These are phyloP conservation scores for Talaromyces liani DNA, from an alignment of 495 filamentous ascomycete genomes.

Conservation along the genomic window DNA sequence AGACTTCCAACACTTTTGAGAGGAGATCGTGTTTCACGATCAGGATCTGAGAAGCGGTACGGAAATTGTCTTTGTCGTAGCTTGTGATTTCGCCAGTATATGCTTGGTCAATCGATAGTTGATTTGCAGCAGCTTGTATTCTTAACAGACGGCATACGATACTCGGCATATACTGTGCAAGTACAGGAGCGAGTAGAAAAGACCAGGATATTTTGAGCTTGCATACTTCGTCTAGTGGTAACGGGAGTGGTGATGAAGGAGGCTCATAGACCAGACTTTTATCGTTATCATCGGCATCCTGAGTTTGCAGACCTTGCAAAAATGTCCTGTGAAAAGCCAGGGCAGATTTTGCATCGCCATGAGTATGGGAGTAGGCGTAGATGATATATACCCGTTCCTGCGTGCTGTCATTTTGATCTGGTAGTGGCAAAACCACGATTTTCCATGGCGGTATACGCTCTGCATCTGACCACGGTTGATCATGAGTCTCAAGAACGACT, in stretches of 20 bases:
- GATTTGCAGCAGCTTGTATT: neutral
- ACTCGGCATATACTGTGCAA: conserved; percentile 9
- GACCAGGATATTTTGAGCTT: conserved; percentile 11
- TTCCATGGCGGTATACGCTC: conserved; percentile 14
- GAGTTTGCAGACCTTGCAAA: conserved; percentile 9
- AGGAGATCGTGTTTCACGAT: neutral
- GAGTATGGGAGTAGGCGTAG: conserved; percentile 14
- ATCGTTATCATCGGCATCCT: neutral
- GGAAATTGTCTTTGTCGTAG: conserved; percentile 8
- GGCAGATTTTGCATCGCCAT: conserved; percentile 14
- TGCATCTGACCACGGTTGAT: conserved; percentile 9
- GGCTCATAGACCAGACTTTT: neutral
- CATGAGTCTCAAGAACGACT: conserved; percentile 9
- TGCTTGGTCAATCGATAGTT: neutral
- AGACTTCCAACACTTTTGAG: conserved; percentile 5
- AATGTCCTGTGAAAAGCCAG: conserved; percentile 14
- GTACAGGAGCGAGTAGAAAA: conserved; percentile 9
- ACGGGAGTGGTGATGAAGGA: conserved; percentile 2
- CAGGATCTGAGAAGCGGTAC: conserved; percentile 10
- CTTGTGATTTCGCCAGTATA: conserved; percentile 8
- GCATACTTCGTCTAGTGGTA: conserved; percentile 13
- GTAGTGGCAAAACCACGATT: conserved; percentile 12
- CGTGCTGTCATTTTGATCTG: neutral
- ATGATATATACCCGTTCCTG: conserved; percentile 10
- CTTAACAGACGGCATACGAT: neutral